These are phyloP conservation scores for Spinacia oleracea DNA, from an alignment of 179 eudicot species.

Conservation along the genomic window DNA sequence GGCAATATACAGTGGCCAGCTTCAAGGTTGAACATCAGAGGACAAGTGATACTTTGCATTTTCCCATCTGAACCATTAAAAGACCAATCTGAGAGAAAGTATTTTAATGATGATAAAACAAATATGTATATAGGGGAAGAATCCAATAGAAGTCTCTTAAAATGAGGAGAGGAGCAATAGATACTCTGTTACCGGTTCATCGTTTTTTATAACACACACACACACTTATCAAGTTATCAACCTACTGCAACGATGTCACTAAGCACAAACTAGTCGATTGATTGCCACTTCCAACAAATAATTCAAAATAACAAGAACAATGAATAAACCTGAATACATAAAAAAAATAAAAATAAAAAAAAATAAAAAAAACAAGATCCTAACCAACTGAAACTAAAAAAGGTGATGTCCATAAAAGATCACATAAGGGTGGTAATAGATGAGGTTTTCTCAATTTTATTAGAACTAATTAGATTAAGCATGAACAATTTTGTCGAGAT, in stretches of 20 bases:
- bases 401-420: too few species aligned
- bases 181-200: too few species aligned
- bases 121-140: not conserved
- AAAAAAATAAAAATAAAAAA: too few species aligned
- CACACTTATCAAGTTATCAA: too few species aligned
- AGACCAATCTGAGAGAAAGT: conserved; percentile 11
- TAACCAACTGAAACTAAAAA: too few species aligned
- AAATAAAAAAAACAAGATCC: too few species aligned
- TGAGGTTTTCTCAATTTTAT: not conserved
- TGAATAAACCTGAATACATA: too few species aligned
- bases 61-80: conserved; percentile 44
- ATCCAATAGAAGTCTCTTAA: not conserved
- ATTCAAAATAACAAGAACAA: not conserved
- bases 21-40: conserved; percentile 59
- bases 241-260: not conserved
- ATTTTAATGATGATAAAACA: not conserved
- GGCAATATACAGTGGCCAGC: conserved; percentile 69
- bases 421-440: not conserved
- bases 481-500: not conserved
- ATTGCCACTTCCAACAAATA: not conserved
- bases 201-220: too few species aligned
- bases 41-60: conserved; percentile 37
- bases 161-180: not conserved
- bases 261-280: not conserved
- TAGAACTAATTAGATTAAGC: not conserved